Conservation (phyloP, 73 alveolate species). For the Diophrys sp. region DNA sequence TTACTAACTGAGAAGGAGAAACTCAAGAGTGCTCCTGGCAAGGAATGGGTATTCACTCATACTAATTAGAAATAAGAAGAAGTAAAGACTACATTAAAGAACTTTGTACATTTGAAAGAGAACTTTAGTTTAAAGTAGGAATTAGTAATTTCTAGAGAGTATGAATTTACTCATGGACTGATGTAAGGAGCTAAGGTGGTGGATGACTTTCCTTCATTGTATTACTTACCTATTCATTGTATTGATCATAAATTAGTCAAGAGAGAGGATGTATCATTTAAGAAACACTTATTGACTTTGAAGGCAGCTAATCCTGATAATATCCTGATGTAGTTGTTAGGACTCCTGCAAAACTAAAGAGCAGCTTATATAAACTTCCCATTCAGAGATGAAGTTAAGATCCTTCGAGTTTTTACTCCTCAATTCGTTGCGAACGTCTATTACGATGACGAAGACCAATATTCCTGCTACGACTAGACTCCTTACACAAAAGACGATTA, state of each 20-base stretch:
- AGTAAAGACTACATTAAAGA: neutral
- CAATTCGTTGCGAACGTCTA: neutral
- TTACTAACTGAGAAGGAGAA: neutral
- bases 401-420: neutral
- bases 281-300: neutral
- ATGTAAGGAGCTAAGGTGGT: neutral
- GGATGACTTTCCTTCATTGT: neutral
- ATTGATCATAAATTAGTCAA: neutral
- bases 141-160: neutral
- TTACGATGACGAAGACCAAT: neutral
- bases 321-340: too few species aligned
- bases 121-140: neutral
- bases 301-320: neutral
- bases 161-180: neutral
- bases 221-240: neutral
- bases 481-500: neutral
- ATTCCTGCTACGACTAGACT: neutral
- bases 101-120: neutral
- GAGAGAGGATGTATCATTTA: neutral
- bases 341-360: neutral
- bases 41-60: neutral
- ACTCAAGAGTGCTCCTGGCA: neutral
- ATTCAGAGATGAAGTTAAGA: neutral
- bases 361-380: neutral
- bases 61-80: too few species aligned